Percentiles rank a stretch among this genome's conserved stretches.
Evolutionary conservation across 1,139 yeast genomes (phyloP).

Genomic region (Hyphopichia burtonii): DNA sequence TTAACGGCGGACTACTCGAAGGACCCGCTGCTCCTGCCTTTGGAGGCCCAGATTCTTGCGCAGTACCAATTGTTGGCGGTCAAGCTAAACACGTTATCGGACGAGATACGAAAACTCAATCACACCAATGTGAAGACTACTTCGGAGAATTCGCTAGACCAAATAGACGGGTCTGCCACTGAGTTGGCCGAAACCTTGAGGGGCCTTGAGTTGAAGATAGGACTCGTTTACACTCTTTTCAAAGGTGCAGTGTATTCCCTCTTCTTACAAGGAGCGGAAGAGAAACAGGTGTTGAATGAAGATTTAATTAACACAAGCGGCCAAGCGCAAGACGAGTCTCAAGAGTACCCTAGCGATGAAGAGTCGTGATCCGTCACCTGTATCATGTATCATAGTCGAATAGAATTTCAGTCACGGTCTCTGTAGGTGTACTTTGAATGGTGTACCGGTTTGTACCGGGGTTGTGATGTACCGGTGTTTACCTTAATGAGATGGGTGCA

Average conservation of each 20-base stretch:
- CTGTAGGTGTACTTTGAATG: no score
- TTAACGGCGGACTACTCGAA: slow-evolving; percentile 26
- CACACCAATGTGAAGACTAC: slow-evolving; percentile 8
- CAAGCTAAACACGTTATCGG: slow-evolving; percentile 35
- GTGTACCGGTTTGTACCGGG: no score
- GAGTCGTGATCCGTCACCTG: no score
- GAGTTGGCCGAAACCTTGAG: slow-evolving; percentile 50
- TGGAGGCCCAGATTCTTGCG: slow-evolving; percentile 40
- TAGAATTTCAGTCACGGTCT: no score
- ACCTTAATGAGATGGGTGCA: background rate
- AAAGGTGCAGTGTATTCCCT: slow-evolving; percentile 68
- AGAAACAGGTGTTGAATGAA: background rate
- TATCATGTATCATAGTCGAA: background rate
- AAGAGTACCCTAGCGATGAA: no score
- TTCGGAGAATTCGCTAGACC: slow-evolving; percentile 2
- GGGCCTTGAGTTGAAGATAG: slow-evolving; percentile 61
- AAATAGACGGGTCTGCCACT: slow-evolving; percentile 13
- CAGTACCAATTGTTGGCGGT: slow-evolving; percentile 50
- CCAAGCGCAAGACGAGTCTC: no score
- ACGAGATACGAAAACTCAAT: slow-evolving; percentile 32
- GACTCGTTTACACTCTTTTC: slow-evolving; percentile 62
- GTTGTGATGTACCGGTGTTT: no score
- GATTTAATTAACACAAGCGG: background rate
- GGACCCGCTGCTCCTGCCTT: slow-evolving; percentile 28
- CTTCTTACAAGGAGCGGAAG: slow-evolving; percentile 30